These are phyloP conservation scores for Adiantum capillusveneris DNA, from an alignment of 75 land plant genomes.

Conservation along the genomic window DNA sequence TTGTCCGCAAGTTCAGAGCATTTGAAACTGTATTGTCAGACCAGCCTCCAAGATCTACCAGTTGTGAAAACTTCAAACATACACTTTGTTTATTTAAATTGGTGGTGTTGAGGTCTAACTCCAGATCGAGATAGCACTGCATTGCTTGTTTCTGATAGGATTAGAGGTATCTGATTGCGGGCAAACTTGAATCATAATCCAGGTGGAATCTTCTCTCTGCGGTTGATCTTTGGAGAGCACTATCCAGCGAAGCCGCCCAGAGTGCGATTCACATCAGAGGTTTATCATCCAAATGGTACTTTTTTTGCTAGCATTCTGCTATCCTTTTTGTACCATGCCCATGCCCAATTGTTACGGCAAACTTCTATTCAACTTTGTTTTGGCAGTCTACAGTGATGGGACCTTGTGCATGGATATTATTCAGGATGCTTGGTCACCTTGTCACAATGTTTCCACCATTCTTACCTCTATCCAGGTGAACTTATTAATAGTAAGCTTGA, in stretches of 20 bases:
- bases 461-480: slow-evolving; percentile 50
- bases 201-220: slow-evolving; percentile 50
- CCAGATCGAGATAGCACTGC: not conserved
- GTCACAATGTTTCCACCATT: slow-evolving; percentile 55
- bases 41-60: too few species aligned
- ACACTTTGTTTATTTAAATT: too few species aligned
- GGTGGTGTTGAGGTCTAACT: not conserved
- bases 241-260: slow-evolving; percentile 69
- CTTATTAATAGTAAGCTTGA: too few species aligned
- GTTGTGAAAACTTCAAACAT: too few species aligned
- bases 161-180: not conserved
- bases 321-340: not conserved
- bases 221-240: slow-evolving; percentile 48
- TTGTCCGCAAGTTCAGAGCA: too few species aligned
- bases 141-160: not conserved
- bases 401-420: slow-evolving; percentile 67
- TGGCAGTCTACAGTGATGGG: slow-evolving; percentile 51
- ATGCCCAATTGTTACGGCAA: too few species aligned
- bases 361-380: too few species aligned
- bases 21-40: too few species aligned
- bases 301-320: not conserved
- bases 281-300: slow-evolving; percentile 66
- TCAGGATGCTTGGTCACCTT: slow-evolving; percentile 73
- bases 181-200: not conserved
- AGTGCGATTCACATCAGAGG: slow-evolving; percentile 60